Evolutionary conservation across 2,329 filamentous ascomycete genomes (phyloP).

Genomic region (Claviceps spartinae): DNA sequence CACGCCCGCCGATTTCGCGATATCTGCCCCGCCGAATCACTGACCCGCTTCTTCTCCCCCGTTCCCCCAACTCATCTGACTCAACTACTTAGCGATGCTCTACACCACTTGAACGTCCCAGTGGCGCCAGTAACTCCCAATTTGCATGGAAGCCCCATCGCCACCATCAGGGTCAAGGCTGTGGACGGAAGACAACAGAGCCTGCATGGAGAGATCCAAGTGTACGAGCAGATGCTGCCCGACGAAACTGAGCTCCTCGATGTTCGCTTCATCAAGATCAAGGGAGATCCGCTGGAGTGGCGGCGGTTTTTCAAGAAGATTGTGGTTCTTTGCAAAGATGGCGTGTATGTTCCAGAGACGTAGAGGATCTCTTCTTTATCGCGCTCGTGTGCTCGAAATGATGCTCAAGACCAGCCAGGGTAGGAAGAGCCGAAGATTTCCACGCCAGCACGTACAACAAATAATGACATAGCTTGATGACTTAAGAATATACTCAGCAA

Average conservation of each 20-base stretch:
- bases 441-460: neutral
- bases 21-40: slow-evolving; percentile 73
- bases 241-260: slow-evolving; percentile 55
- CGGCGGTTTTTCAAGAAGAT: slow-evolving; percentile 92
- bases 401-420: neutral
- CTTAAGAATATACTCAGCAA: neutral
- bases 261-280: slow-evolving; percentile 83
- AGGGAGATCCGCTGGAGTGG: slow-evolving; percentile 95
- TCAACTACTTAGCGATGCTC: slow-evolving; percentile 63
- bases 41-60: slow-evolving; percentile 86
- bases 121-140: slow-evolving; percentile 37
- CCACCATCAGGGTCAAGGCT: slow-evolving; percentile 60
- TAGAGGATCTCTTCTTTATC: slow-evolving; percentile 14
- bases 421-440: neutral
- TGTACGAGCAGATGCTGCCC: slow-evolving; percentile 50
- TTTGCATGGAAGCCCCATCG: slow-evolving; percentile 40
- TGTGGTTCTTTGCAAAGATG: slow-evolving; percentile 76
- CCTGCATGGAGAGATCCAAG: slow-evolving; percentile 60
- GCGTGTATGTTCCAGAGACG: slow-evolving; percentile 45
- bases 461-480: neutral
- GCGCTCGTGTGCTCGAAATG: neutral
- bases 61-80: slow-evolving; percentile 63
- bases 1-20: slow-evolving; percentile 79
- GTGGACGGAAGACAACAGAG: slow-evolving; percentile 58
- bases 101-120: slow-evolving; percentile 77